Evolutionary conservation across 345 rosid genomes (phyloP).

Genomic region (Physaria fendleri): DNA sequence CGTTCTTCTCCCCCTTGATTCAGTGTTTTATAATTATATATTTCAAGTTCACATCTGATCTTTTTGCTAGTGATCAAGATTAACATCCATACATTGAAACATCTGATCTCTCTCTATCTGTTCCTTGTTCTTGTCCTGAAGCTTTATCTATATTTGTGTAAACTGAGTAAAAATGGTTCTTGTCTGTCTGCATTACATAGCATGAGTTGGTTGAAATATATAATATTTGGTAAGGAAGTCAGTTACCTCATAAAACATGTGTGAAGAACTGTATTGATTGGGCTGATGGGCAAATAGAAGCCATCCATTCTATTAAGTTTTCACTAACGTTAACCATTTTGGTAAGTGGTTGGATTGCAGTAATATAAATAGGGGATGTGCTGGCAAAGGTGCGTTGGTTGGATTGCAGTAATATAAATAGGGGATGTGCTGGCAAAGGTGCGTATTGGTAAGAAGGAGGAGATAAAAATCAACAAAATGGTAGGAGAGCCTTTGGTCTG

Average conservation of each 20-base stretch:
- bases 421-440: constrained; percentile 12
- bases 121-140: background rate
- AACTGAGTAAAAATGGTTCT: background rate
- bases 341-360: constrained; percentile 12
- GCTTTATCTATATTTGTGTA: background rate
- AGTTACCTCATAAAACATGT: too few relatives aligned
- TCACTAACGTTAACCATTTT: background rate
- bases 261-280: too few relatives aligned
- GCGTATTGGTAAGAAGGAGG: too few relatives aligned
- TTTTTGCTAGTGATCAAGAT: constrained; percentile 13
- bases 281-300: too few relatives aligned
- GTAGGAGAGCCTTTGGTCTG: too few relatives aligned
- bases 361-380: constrained; percentile 1
- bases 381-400: constrained; percentile 16
- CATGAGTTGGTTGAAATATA: background rate
- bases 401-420: background rate
- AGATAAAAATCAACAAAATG: too few relatives aligned
- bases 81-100: background rate
- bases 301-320: background rate
- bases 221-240: too few relatives aligned
- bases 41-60: constrained; percentile 38
- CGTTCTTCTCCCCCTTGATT: background rate
- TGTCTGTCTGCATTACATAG: background rate
- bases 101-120: too few relatives aligned
- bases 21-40: constrained; percentile 6